phyloP scores from a whole-genome alignment of 169 alveolate genomes.

The Amoebophrya sp. region DNA sequence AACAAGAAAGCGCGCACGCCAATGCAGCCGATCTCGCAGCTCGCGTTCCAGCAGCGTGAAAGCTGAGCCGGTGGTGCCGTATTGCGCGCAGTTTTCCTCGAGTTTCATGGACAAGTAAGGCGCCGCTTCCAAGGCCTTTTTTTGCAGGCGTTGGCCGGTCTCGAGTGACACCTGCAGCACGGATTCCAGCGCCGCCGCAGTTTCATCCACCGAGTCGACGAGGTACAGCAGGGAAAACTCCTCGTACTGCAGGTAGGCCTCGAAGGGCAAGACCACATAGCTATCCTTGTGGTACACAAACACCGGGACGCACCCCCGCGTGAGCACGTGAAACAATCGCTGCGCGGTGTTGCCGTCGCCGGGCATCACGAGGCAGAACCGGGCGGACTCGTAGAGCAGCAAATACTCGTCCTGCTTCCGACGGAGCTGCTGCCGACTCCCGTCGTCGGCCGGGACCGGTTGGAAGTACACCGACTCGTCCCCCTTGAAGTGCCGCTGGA shows the following conservation, averaged over 20 bases:
- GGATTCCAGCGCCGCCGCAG: not conserved
- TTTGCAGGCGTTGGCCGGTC: not conserved
- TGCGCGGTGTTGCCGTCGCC: slow-evolving; percentile 8
- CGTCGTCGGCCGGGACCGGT: not conserved
- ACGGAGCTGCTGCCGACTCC: not conserved
- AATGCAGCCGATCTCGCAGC: not conserved
- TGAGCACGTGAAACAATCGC: not conserved
- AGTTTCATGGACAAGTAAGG: not conserved
- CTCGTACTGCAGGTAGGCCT: not conserved
- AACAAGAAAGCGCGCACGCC: not conserved
- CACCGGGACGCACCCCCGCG: not conserved
- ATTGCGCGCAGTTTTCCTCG: not conserved
- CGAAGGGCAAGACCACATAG: not conserved
- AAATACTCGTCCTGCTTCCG: not conserved
- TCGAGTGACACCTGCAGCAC: not conserved
- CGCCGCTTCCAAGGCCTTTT: not conserved
- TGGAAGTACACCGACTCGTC: not conserved
- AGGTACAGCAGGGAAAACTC: not conserved
- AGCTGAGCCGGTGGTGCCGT: not conserved
- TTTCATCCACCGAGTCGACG: not conserved
- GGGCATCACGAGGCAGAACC: not conserved
- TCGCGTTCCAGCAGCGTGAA: not conserved
- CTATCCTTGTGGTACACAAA: slow-evolving; percentile 5
- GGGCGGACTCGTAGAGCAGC: not conserved
- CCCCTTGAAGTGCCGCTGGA: not conserved